phyloP scores from a whole-genome alignment of 1,284 basidiomycete species.

The Ceratobasidium sp. region DNA sequence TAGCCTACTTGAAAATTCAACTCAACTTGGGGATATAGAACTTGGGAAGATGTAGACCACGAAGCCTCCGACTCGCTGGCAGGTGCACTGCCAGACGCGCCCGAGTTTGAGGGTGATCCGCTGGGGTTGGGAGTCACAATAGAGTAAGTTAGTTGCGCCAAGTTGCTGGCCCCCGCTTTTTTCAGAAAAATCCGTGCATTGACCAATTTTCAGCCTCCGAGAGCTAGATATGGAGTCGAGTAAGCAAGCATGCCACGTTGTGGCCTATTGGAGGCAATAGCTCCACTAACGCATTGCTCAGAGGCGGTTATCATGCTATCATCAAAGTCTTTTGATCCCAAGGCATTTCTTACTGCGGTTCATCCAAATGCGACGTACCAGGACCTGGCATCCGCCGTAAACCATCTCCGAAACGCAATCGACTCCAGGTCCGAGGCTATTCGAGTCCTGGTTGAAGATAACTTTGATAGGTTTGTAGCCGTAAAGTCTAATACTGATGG shows the following conservation, averaged over 20 bases:
- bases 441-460: constrained; percentile 92
- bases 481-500: constrained; percentile 97
- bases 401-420: constrained; percentile 73
- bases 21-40: constrained; percentile 52
- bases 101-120: constrained; percentile 69
- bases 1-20: not conserved
- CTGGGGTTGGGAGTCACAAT: constrained; percentile 66
- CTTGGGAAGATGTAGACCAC: constrained; percentile 82
- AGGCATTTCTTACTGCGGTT: constrained; percentile 86
- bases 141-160: constrained; percentile 59
- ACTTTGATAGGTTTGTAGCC: constrained; percentile 96
- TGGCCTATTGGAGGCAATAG: constrained; percentile 12
- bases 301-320: constrained; percentile 80
- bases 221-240: constrained; percentile 76
- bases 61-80: constrained; percentile 71
- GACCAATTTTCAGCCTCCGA: constrained; percentile 56
- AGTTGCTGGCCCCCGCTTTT: constrained; percentile 37
- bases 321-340: constrained; percentile 96
- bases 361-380: constrained; percentile 97
- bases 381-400: constrained; percentile 79
- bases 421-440: constrained; percentile 92
- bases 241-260: constrained; percentile 51
- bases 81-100: constrained; percentile 56
- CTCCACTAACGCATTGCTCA: constrained; percentile 48
- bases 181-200: constrained; percentile 14